phyloP scores from a whole-genome alignment of 2,329 filamentous ascomycete genomes.

The Drechmeria coniospora region DNA sequence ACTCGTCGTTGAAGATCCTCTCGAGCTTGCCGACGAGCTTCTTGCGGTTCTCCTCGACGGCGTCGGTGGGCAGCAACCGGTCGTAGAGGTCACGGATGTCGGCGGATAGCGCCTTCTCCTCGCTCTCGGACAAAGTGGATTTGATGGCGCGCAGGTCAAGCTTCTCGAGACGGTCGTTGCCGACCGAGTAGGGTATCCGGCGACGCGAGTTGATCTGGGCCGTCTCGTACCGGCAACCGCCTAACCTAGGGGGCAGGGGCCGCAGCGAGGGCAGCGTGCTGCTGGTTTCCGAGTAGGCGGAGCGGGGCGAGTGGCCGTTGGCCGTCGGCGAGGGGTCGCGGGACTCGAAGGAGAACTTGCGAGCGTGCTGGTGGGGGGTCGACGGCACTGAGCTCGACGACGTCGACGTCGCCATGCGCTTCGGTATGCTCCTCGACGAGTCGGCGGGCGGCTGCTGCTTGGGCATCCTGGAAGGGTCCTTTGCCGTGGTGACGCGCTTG shows the following conservation, averaged over 20 bases:
- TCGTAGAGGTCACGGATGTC: slow-evolving; percentile 81
- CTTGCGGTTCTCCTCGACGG: slow-evolving; percentile 61
- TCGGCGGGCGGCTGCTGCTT: slow-evolving; percentile 26
- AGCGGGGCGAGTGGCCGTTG: slow-evolving; percentile 73
- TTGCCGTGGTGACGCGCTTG: slow-evolving; percentile 47
- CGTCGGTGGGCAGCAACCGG: slow-evolving; percentile 63
- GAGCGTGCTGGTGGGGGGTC: slow-evolving; percentile 77
- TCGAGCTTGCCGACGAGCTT: slow-evolving; percentile 78
- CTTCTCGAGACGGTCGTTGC: slow-evolving; percentile 62
- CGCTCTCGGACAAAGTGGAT: slow-evolving; percentile 51
- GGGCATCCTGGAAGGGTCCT: slow-evolving; percentile 38
- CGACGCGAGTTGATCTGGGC: slow-evolving; percentile 66
- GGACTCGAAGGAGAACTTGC: slow-evolving; percentile 68
- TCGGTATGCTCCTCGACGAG: slow-evolving; percentile 14
- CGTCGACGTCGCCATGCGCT: slow-evolving; percentile 13
- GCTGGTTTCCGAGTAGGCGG: slow-evolving; percentile 79
- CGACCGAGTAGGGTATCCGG: slow-evolving; percentile 82
- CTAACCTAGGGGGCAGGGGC: slow-evolving; percentile 41
- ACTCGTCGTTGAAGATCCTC: slow-evolving; percentile 73
- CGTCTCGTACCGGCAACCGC: slow-evolving; percentile 78
- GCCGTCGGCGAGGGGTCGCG: slow-evolving; percentile 66
- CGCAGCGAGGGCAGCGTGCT: slow-evolving; percentile 54
- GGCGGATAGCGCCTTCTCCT: slow-evolving; percentile 58
- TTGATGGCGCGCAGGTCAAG: slow-evolving; percentile 59
- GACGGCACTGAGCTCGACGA: slow-evolving; percentile 67